Base-by-base conservation (phyloP, 352 stramenopile species). In the Phytopythium boreale region DNA sequence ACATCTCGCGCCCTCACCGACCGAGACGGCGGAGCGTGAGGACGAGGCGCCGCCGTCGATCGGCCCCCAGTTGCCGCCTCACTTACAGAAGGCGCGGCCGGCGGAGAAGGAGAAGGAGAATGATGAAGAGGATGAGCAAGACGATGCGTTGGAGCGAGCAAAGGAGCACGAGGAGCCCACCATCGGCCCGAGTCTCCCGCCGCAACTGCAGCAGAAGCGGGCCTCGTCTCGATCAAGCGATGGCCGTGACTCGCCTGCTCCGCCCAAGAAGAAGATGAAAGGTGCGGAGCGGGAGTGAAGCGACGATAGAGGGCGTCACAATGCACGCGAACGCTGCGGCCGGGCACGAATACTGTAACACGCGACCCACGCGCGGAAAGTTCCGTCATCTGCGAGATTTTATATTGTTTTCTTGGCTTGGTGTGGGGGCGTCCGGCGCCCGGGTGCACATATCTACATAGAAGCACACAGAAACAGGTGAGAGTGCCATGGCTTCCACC, bases 31-130 rank as follows among this genome's bases (percentile, higher is more conserved):
- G 39, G 50, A 60, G 37, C 56, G 11, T 7, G 20, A 49, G 61
- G 14, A 26, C 29, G 31, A 69, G 43, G n/a, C 36, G 50, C 41
- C 61, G 59, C 59, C 12, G 31, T 72, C 73, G 0, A 92, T 92
- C 66, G 82, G 85, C 6, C 85, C 85, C 22, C 74, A 89, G 62
- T 70, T 91, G 6, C 83, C 83, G 0, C 72, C 71, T 8, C 72
- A 90, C 39, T 52, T 85, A 20, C 52, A 46, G n/a, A 44, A 31
- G 29, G 5, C 49, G 5, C 24, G 49, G 10, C 2, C 24, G 12
- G 17, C 2, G 31, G 29, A 49, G n/a, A 22, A 44, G 39, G 55
- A n/a, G 29, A 34, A 34, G 22, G 15, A n/a, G 29, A 34, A 34
- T 10, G 15, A 60, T n/a, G n/a, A 29, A 10, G 10, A 50, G 15